These are phyloP conservation scores for Lentinula guzmanii DNA, from an alignment of 768 basidiomycete genomes.

Conservation along the genomic window DNA sequence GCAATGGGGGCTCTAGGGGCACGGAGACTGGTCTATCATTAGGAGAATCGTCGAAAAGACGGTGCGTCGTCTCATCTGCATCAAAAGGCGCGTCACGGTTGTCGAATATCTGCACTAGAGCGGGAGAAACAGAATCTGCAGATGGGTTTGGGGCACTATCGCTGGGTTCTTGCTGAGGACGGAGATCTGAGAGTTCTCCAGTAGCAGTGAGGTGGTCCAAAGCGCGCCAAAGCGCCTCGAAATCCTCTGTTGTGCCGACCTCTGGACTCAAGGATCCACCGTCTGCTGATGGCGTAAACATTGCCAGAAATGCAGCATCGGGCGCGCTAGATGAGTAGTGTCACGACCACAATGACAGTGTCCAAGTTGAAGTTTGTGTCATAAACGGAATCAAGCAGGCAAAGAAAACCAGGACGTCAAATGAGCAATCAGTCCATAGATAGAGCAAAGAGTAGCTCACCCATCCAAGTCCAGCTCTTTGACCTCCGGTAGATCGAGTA, in stretches of 20 bases:
- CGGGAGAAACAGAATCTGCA: background rate
- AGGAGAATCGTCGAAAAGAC: background rate
- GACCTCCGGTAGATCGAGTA: background rate
- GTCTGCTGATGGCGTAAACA: background rate
- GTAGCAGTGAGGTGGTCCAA: background rate
- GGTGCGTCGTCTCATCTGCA: background rate
- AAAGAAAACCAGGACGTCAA: background rate
- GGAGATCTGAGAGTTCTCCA: background rate
- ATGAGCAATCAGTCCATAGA: background rate
- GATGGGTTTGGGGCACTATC: background rate
- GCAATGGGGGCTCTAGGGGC: background rate
- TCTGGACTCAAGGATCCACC: too few species aligned
- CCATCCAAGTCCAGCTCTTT: background rate
- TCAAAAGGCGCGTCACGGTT: background rate
- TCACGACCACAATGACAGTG: too few species aligned
- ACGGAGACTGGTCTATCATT: background rate
- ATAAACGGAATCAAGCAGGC: background rate
- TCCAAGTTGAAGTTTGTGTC: too few species aligned
- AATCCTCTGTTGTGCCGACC: too few species aligned
- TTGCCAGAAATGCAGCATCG: background rate
- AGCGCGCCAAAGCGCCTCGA: background rate
- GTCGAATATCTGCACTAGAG: background rate
- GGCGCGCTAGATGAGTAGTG: too few species aligned
- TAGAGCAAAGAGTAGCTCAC: background rate
- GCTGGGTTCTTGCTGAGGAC: background rate